phyloP scores from a whole-genome alignment of 1,284 basidiomycete species.

The Porodaedalea pini region DNA sequence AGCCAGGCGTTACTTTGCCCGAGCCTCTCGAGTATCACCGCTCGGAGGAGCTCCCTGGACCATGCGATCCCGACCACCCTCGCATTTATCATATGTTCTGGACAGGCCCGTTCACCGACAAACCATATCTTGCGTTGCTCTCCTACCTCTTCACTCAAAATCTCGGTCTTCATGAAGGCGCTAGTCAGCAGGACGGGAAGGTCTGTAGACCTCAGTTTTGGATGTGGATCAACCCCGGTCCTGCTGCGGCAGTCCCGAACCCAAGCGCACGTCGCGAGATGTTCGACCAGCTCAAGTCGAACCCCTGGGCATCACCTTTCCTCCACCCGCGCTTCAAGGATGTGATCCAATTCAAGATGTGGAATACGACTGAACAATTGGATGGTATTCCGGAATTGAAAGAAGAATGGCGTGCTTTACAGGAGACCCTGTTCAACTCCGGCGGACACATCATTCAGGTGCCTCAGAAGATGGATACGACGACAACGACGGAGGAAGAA shows the following conservation, averaged over 20 bases:
- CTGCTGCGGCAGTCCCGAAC: conserved; percentile 66
- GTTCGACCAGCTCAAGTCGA: conserved; percentile 64
- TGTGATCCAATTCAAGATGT: conserved; percentile 80
- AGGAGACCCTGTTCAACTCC: conserved; percentile 69
- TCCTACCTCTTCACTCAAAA: conserved; percentile 83
- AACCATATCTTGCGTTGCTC: conserved; percentile 74
- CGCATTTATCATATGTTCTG: conserved; percentile 85
- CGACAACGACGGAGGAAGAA: conserved; percentile 24
- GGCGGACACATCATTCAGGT: conserved; percentile 61
- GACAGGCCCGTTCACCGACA: conserved; percentile 82
- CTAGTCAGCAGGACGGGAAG: conserved; percentile 34
- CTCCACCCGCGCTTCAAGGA: conserved; percentile 77
- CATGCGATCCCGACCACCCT: conserved; percentile 70
- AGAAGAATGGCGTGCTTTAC: conserved; percentile 72
- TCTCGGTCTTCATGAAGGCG: conserved; percentile 58
- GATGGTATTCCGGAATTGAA: conserved; percentile 76
- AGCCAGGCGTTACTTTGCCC: conserved; percentile 41
- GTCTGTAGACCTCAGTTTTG: conserved; percentile 76
- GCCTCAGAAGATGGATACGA: conserved; percentile 37
- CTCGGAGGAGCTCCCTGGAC: conserved; percentile 49
- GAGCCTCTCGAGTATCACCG: conserved; percentile 45
- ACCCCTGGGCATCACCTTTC: conserved; percentile 84
- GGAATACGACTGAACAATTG: conserved; percentile 88
- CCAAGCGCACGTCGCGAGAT: conserved; percentile 65
- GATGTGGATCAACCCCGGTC: conserved; percentile 87